These are phyloP conservation scores for Pleurotus ostreatus DNA, from an alignment of 768 basidiomycete genomes.

Conservation along the genomic window DNA sequence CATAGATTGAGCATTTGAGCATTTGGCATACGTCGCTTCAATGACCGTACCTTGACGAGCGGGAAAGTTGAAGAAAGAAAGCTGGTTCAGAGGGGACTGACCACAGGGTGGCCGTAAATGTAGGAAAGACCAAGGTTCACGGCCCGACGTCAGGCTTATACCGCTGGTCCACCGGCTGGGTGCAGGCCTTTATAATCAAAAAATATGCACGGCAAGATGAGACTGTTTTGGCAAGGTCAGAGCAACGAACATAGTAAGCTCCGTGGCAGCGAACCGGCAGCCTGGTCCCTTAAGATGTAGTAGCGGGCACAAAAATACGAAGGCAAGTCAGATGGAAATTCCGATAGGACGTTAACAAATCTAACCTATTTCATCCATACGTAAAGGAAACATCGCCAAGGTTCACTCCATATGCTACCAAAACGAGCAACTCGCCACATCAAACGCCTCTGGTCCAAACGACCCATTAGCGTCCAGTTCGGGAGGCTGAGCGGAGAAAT, in stretches of 20 bases:
- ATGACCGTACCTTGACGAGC: neutral
- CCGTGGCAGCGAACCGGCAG: neutral
- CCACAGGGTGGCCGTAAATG: neutral
- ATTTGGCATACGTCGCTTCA: neutral
- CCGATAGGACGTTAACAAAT: conserved; percentile 9
- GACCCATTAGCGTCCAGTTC: neutral
- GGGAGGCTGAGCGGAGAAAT: conserved; percentile 1
- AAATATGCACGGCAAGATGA: conserved; percentile 6
- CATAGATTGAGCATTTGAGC: conserved; percentile 20
- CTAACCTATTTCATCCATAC: conserved; percentile 5
- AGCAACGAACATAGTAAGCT: neutral
- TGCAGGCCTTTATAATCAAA: conserved; percentile 1
- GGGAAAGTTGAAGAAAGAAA: neutral
- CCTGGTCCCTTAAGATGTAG: conserved; percentile 12
- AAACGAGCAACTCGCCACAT: conserved; percentile 1
- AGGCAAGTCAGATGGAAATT: conserved; percentile 8
- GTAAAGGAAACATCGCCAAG: conserved; percentile 7
- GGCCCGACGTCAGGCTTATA: conserved; percentile 15
- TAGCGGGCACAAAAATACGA: neutral
- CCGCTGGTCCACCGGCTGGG: conserved; percentile 2
- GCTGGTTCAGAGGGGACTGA: neutral
- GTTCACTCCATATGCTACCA: conserved; percentile 7
- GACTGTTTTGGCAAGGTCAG: conserved; percentile 11
- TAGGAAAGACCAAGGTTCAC: conserved; percentile 14
- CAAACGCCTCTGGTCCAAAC: neutral